Evolutionary conservation across 441 rosid species (phyloP).

Genomic region (Dalechampia spathulata): DNA sequence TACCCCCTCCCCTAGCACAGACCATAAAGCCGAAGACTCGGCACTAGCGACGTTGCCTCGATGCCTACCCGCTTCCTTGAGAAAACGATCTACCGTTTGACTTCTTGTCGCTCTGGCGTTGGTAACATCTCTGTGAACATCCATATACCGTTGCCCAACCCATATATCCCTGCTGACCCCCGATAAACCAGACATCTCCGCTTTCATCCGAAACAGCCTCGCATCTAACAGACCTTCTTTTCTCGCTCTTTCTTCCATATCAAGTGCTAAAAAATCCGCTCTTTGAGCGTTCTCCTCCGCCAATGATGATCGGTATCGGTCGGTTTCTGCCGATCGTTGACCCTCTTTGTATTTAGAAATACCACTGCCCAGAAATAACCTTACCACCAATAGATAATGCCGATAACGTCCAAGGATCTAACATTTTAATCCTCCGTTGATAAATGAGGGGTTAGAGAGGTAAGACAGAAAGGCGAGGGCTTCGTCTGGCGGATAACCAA

Average conservation of each 20-base stretch:
- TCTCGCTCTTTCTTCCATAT: background rate
- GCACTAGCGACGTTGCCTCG: background rate
- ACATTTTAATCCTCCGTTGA: background rate
- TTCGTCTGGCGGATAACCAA: background rate
- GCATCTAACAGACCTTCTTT: background rate
- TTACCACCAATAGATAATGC: too few species aligned
- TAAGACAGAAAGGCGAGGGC: background rate
- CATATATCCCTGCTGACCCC: background rate
- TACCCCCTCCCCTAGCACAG: background rate
- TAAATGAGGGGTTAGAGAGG: background rate
- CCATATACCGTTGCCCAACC: background rate
- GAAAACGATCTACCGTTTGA: background rate
- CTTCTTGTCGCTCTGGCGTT: background rate
- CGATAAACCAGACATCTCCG: background rate
- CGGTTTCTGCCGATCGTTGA: background rate
- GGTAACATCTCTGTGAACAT: background rate
- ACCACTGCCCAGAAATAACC: too few species aligned
- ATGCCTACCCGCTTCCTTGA: background rate
- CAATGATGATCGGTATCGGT: background rate
- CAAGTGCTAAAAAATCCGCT: background rate
- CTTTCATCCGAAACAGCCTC: background rate
- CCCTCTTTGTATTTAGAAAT: background rate
- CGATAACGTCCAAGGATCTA: too few species aligned
- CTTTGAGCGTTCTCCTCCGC: background rate
- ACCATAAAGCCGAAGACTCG: background rate